Conservation (phyloP, 2,329 filamentous ascomycete species). For the Fonsecaea pedrosoi region DNA sequence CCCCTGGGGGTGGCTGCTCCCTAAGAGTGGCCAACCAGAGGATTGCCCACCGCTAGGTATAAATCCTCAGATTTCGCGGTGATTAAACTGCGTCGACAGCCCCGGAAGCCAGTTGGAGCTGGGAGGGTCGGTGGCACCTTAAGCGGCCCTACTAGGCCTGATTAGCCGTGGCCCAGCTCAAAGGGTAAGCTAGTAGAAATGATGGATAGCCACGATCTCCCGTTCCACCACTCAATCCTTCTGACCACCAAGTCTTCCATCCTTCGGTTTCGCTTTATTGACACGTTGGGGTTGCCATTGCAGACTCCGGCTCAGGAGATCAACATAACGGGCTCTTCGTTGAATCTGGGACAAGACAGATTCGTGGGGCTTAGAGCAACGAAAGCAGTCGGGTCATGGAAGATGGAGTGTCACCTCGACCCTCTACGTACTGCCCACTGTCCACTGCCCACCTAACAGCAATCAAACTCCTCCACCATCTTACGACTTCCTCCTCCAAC, state of each 20-base stretch:
- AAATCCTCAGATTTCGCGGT: slow-evolving; percentile 20
- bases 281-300: background rate
- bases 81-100: slow-evolving; percentile 23
- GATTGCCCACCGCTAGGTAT: background rate
- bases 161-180: slow-evolving; percentile 10
- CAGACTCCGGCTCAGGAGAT: background rate
- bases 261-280: background rate
- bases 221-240: slow-evolving; percentile 10
- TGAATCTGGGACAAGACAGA: background rate
- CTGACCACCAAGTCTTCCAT: background rate
- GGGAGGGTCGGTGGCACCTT: slow-evolving; percentile 16
- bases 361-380: background rate
- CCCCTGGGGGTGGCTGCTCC: slow-evolving; percentile 5
- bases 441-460: slow-evolving; percentile 16
- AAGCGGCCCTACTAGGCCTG: slow-evolving; percentile 7
- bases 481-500: slow-evolving; percentile 9
- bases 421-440: slow-evolving; percentile 15
- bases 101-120: slow-evolving; percentile 16
- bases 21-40: slow-evolving; percentile 19
- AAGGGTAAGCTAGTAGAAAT: slow-evolving; percentile 7
- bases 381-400: background rate
- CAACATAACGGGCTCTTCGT: background rate
- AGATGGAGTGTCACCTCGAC: background rate
- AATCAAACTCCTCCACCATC: slow-evolving; percentile 34
- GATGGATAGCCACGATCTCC: slow-evolving; percentile 2